Evolutionary conservation across 2,329 filamentous ascomycete species (phyloP), one percentile per base, ranked within the genome.

Genomic region (Simplicillium sp.): DNA sequence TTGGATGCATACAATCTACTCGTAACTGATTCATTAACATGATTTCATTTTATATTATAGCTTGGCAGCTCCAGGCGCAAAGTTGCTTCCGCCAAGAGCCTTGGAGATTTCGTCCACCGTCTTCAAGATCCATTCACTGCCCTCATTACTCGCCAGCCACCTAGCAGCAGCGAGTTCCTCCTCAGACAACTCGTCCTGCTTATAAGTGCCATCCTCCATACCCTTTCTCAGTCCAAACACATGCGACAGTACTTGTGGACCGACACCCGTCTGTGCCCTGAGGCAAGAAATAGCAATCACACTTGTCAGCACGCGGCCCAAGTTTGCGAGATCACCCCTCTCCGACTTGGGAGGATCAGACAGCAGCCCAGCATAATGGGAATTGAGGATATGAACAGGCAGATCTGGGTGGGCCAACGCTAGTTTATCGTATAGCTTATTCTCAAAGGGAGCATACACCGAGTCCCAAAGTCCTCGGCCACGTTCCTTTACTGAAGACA

Each of bases 171-270:
- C 50, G 45, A 64, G 58, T 28, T 64, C 56, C 2, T 53, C 62
- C 44, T 58, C 57, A 1, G 50, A 53, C 34, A 58, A 54, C 17
- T 48, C 51, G 29, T 61, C 61, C 9, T 46, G 49, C 48, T 50
- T 51, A 61, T 71, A 71, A 15, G 65, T 67, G 1, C 81, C 84
- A 57, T 87, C 80, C 47, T 84, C 77, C 39, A 83, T 70, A 1
- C 78, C 84, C 66, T 92, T 92, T 44, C 83, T 64, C 60, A 94
- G 56, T 0, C 87, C 87, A 63, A 88, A 90, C 0, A 92, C 71
- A 60, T 94, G 87, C 49, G 81, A 87, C 14, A 84, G 63, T 11
- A 94, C 84, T 67, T 92, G 87, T 1, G 86, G 87, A 0, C 80
- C 87, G 0, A 92, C 87, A 1, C 87, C 87, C 9, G 82, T 84